Conservation (phyloP, 1,139 yeast genomes). For the Debaryomycetaceae sp. region DNA sequence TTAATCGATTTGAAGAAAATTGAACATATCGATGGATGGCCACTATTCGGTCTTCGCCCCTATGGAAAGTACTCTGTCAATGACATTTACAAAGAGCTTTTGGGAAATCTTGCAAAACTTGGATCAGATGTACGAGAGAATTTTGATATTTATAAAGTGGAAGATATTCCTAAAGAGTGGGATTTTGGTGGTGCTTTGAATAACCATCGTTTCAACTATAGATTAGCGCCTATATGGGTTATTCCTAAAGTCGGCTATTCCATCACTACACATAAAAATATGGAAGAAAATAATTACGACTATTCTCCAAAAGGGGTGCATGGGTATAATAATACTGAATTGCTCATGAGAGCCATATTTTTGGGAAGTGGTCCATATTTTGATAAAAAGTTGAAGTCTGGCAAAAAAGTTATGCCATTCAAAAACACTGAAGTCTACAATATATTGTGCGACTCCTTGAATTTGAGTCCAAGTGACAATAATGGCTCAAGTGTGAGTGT, state of each 20-base stretch:
- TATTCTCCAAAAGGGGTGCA: constrained; percentile 75
- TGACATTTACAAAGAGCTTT: constrained; percentile 18
- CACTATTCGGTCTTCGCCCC: constrained; percentile 77
- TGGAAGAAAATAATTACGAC: constrained; percentile 45
- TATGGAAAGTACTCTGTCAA: constrained; percentile 22
- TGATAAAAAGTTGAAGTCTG: constrained; percentile 20
- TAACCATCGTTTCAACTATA: constrained; percentile 45
- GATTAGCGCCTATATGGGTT: constrained; percentile 84
- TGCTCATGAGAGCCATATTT: constrained; percentile 80
- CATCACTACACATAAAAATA: constrained; percentile 60
- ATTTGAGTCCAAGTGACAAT: constrained; percentile 53
- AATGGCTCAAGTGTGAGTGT: constrained; percentile 47
- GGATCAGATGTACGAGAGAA: constrained; percentile 24
- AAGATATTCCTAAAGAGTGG: constrained; percentile 63
- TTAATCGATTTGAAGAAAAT: constrained; percentile 51
- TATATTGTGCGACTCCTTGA: constrained; percentile 66
- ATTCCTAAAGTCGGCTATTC: constrained; percentile 81
- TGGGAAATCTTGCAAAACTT: constrained; percentile 19
- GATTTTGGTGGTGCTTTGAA: constrained; percentile 55
- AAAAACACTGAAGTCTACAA: constrained; percentile 71
- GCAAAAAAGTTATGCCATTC: constrained; percentile 56
- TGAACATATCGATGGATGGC: constrained; percentile 82
- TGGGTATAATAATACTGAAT: constrained; percentile 76
- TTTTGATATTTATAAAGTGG: constrained; percentile 50
- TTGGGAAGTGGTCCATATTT: constrained; percentile 82